Evolutionary conservation across 805 yeast species (phyloP).

Genomic region (Monosporozyma siamensis): DNA sequence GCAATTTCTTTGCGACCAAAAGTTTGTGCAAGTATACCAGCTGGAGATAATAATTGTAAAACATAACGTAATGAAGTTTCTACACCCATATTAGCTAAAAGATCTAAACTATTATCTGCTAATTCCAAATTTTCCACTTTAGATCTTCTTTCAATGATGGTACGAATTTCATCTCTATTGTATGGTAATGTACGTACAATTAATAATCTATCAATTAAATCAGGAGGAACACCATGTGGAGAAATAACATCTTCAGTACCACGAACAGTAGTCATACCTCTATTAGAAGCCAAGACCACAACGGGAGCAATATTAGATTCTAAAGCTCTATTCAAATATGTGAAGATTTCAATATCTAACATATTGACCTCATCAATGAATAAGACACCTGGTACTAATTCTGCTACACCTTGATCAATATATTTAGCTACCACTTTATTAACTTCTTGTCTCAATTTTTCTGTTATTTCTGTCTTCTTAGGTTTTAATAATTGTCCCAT

Average conservation of each 20-base stretch:
- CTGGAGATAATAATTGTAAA: slow-evolving; percentile 81
- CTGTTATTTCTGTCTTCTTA: slow-evolving; percentile 92
- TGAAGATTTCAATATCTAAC: slow-evolving; percentile 95
- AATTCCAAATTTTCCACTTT: slow-evolving; percentile 64
- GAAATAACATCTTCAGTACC: slow-evolving; percentile 81
- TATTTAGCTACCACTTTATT: slow-evolving; percentile 92
- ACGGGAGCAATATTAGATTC: slow-evolving; percentile 90
- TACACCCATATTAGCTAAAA: slow-evolving; percentile 64
- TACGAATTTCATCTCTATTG: slow-evolving; percentile 66
- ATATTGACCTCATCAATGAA: slow-evolving; percentile 98
- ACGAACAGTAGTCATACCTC: slow-evolving; percentile 85
- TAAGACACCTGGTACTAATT: slow-evolving; percentile 92
- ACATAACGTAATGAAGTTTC: slow-evolving; percentile 84
- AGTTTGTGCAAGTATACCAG: slow-evolving; percentile 72
- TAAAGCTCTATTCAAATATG: slow-evolving; percentile 86
- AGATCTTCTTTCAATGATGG: slow-evolving; percentile 77
- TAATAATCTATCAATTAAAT: slow-evolving; percentile 80
- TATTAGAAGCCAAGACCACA: slow-evolving; percentile 90
- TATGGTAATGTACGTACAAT: slow-evolving; percentile 92
- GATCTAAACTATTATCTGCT: slow-evolving; percentile 58
- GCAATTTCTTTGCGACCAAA: slow-evolving; percentile 61
- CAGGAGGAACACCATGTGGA: slow-evolving; percentile 97
- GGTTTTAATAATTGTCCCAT: slow-evolving; percentile 97
- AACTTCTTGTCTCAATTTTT: slow-evolving; percentile 86
- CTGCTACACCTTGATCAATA: slow-evolving; percentile 97